phyloP scores from a whole-genome alignment of 768 basidiomycete species.

The Mycena amicta region DNA sequence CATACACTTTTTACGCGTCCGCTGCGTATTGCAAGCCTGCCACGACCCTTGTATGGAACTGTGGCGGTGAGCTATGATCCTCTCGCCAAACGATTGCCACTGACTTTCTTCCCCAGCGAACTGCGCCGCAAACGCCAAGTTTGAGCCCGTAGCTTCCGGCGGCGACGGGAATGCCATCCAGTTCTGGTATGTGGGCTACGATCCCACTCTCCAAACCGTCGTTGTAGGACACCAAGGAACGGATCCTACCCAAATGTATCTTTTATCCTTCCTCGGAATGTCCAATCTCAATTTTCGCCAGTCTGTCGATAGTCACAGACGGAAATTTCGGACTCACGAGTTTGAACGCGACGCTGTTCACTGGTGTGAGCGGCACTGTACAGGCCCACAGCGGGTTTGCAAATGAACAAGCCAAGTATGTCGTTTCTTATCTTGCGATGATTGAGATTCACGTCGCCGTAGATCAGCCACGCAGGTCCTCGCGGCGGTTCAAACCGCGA shows the following conservation, averaged over 20 bases:
- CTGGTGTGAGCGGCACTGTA: slow-evolving; percentile 42
- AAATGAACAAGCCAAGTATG: slow-evolving; percentile 43
- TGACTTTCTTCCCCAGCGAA: slow-evolving; percentile 33
- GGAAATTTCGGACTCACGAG: slow-evolving; percentile 32
- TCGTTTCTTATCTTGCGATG: background rate
- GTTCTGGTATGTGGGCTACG: slow-evolving; percentile 51
- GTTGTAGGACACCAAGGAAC: slow-evolving; percentile 41
- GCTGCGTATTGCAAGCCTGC: slow-evolving; percentile 51
- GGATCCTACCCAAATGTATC: slow-evolving; percentile 38
- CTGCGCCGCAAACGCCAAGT: slow-evolving; percentile 49
- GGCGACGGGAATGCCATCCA: slow-evolving; percentile 46
- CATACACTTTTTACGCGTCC: slow-evolving; percentile 55
- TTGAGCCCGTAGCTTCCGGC: slow-evolving; percentile 51
- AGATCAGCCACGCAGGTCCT: slow-evolving; percentile 45
- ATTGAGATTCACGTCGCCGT: background rate
- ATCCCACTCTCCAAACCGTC: slow-evolving; percentile 36
- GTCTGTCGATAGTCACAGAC: slow-evolving; percentile 43
- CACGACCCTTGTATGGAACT: slow-evolving; percentile 50
- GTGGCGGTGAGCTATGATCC: slow-evolving; percentile 43
- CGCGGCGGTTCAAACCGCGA: slow-evolving; percentile 39
- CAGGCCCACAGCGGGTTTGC: slow-evolving; percentile 49
- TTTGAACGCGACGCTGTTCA: slow-evolving; percentile 44
- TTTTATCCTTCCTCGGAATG: background rate
- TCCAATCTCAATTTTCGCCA: slow-evolving; percentile 17
- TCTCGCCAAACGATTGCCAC: background rate